Percentiles rank a stretch among this genome's conserved stretches.
Conservation (phyloP, 2,329 filamentous ascomycete genomes). For the Graphiopsis chlorocephala region DNA sequence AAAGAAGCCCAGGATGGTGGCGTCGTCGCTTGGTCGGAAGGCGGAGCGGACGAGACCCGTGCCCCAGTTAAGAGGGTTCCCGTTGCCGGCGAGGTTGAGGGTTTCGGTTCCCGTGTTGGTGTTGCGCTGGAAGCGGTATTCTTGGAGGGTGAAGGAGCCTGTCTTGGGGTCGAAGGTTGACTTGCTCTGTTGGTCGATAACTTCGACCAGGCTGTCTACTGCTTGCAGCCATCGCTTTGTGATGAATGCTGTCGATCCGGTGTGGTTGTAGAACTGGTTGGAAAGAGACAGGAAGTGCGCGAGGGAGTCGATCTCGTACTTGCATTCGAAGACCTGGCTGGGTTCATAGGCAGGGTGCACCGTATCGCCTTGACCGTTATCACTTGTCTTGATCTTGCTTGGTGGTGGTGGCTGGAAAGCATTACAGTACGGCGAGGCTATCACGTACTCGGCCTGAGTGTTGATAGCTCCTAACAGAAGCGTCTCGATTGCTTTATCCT, state of each 20-base stretch:
- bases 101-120: constrained; percentile 89
- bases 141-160: constrained; percentile 64
- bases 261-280: constrained; percentile 83
- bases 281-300: constrained; percentile 83
- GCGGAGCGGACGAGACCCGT: constrained; percentile 87
- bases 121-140: constrained; percentile 81
- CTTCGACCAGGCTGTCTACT: constrained; percentile 67
- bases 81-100: constrained; percentile 73
- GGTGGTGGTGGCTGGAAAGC: constrained; percentile 93
- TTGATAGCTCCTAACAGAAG: constrained; percentile 92
- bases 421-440: constrained; percentile 94
- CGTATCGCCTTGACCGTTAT: constrained; percentile 76
- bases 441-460: constrained; percentile 92
- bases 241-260: constrained; percentile 73
- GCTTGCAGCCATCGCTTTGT: constrained; percentile 76
- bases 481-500: constrained; percentile 72
- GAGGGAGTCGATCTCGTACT: constrained; percentile 95
- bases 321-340: constrained; percentile 89
- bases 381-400: constrained; percentile 66
- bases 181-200: constrained; percentile 74
- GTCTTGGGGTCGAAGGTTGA: constrained; percentile 74
- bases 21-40: constrained; percentile 92
- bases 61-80: constrained; percentile 83
- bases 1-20: constrained; percentile 89
- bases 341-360: constrained; percentile 88